A percentile compares a stretch with the other conserved stretches of the same genome.
Evolutionary conservation across 164 flowering plant genomes (phyloP).

Genomic region (Vitis rupestris): DNA sequence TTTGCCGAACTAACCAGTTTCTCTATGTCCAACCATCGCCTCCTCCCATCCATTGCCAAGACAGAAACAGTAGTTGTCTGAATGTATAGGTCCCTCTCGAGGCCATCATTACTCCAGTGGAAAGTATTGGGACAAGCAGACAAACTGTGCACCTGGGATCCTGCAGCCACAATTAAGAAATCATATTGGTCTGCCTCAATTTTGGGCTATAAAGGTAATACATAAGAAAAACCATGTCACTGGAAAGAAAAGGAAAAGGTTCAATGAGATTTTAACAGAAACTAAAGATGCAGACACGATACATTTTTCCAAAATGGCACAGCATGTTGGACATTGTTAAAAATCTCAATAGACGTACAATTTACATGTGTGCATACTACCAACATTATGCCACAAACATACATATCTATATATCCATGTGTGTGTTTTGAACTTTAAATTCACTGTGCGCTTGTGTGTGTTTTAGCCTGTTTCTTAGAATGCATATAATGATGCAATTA

Average conservation of each 20-base stretch:
- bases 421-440: too few relatives aligned
- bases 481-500: too few relatives aligned
- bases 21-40: constrained; percentile 94
- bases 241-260: neutral
- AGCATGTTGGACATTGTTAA: too few relatives aligned
- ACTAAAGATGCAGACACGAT: too few relatives aligned
- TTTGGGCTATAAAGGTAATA: neutral
- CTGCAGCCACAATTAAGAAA: constrained; percentile 38
- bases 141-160: constrained; percentile 28
- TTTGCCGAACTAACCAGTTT: constrained; percentile 65
- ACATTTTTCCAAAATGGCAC: too few relatives aligned
- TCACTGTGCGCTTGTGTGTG: too few relatives aligned
- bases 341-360: too few relatives aligned
- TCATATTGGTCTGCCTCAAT: constrained; percentile 1
- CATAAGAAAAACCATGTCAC: neutral
- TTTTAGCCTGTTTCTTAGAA: too few relatives aligned
- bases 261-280: neutral
- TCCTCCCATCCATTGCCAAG: constrained; percentile 97
- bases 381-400: too few relatives aligned
- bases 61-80: constrained; percentile 69
- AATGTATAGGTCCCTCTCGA: constrained; percentile 90
- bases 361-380: too few relatives aligned
- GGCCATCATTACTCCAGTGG: constrained; percentile 78
- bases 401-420: too few relatives aligned
- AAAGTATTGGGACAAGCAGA: constrained; percentile 61